Conservation (phyloP, 2,329 filamentous ascomycete species). For the Lachnellula cervina region DNA sequence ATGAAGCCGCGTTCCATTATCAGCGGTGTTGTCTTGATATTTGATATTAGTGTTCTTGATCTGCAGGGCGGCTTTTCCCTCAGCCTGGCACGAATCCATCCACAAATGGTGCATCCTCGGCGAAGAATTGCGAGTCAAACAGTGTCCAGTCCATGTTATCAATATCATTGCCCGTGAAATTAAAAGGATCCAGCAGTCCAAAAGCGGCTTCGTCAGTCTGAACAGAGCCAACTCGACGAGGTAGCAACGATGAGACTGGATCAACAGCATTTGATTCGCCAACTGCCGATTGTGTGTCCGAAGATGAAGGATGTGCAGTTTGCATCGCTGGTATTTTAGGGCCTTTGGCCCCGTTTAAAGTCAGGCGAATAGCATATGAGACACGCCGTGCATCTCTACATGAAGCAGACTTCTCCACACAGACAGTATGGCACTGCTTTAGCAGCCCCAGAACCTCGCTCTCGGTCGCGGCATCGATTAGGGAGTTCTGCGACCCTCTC, state of each 20-base stretch:
- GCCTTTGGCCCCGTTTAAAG: constrained; percentile 7
- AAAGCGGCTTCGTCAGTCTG: constrained; percentile 9
- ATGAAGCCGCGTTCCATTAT: no score
- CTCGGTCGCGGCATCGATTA: neutral
- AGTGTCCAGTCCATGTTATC: constrained; percentile 22
- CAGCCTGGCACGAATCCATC: no score
- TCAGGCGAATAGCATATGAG: constrained; percentile 16
- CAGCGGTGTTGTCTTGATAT: no score
- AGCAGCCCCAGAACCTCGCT: constrained; percentile 3
- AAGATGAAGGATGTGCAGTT: neutral
- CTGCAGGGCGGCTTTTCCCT: no score
- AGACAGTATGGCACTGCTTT: constrained; percentile 5
- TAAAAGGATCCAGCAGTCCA: constrained; percentile 20
- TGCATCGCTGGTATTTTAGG: neutral
- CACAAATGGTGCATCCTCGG: no score
- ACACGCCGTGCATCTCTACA: constrained; percentile 14
- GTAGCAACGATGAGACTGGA: neutral
- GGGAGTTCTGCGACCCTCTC: neutral
- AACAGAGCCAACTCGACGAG: constrained; percentile 1
- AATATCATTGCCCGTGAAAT: constrained; percentile 18
- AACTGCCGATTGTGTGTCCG: neutral
- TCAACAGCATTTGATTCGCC: neutral
- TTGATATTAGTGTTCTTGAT: no score
- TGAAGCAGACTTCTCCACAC: constrained; percentile 9
- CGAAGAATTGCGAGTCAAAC: constrained; percentile 1